phyloP scores from a whole-genome alignment of 1,284 basidiomycete species.

The Fomitopsis palustris region DNA sequence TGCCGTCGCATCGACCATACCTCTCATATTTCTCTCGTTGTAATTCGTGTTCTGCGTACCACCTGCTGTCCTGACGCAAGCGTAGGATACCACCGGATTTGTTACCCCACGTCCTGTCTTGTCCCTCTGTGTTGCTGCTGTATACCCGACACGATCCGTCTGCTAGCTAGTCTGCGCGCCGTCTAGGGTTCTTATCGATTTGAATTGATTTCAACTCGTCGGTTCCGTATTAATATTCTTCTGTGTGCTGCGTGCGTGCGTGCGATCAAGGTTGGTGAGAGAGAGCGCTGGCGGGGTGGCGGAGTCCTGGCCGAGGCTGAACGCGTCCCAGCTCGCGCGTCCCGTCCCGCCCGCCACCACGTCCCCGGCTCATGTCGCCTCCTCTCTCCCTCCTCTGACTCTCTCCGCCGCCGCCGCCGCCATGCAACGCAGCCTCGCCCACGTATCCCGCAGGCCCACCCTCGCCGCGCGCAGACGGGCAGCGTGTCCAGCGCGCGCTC shows the following conservation, averaged over 20 bases:
- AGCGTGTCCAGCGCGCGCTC: not conserved
- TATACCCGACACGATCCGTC: not conserved
- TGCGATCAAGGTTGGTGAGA: not conserved
- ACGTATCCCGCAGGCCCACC: not conserved
- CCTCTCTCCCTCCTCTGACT: not conserved
- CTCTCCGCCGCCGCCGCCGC: not conserved
- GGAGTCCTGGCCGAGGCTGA: not conserved
- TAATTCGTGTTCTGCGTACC: not conserved
- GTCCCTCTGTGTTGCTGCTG: not conserved
- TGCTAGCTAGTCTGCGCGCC: not conserved
- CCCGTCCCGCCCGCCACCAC: not conserved
- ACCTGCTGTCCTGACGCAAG: not conserved
- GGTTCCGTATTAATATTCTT: not conserved
- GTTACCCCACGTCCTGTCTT: not conserved
- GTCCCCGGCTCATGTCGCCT: not conserved
- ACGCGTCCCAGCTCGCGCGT: not conserved
- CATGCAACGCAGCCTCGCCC: not conserved
- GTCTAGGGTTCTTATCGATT: not conserved
- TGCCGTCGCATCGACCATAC: not conserved
- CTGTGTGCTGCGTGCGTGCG: not conserved
- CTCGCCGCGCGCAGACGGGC: not conserved
- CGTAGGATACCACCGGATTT: not conserved
- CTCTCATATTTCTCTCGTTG: not conserved
- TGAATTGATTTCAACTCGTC: conserved; percentile 1
- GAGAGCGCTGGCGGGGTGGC: not conserved